A percentile compares a stretch with the other conserved stretches of the same genome.
phyloP scores from a whole-genome alignment of 2,329 filamentous ascomycete genomes.

The Cladosporium austrohemisphaericum region DNA sequence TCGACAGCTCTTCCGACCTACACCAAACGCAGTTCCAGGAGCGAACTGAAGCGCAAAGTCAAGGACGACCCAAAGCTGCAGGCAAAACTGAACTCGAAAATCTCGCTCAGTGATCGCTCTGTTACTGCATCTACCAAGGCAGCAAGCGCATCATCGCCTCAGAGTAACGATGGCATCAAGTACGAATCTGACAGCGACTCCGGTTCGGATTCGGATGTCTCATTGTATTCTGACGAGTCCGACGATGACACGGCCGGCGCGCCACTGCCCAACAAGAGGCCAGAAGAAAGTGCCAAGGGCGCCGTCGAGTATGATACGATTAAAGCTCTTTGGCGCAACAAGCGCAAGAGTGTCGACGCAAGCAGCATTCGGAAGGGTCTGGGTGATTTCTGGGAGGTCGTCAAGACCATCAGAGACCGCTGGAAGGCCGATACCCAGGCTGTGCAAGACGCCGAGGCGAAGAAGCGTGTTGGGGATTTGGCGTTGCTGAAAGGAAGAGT shows the following conservation, averaged over 20 bases:
- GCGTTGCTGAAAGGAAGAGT: conserved; percentile 55
- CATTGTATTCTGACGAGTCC: conserved; percentile 46
- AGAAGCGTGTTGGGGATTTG: conserved; percentile 53
- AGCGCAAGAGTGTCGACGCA: conserved; percentile 46
- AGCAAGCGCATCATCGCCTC: conserved; percentile 2
- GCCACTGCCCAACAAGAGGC: conserved; percentile 51
- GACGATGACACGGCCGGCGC: conserved; percentile 44
- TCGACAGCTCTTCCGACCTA: conserved; percentile 44
- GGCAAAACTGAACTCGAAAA: conserved; percentile 26
- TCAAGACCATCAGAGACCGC: conserved; percentile 57
- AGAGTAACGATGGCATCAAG: conserved; percentile 20
- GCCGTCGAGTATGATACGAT: conserved; percentile 58
- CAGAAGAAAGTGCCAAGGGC: conserved; percentile 46
- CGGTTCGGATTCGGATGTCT: conserved; percentile 46
- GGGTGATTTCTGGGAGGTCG: conserved; percentile 56
- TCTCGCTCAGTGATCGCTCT: background rate
- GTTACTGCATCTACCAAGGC: conserved; percentile 3
- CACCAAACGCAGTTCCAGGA: conserved; percentile 42
- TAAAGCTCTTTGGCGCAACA: conserved; percentile 58
- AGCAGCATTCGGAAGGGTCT: conserved; percentile 54
- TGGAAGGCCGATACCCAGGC: conserved; percentile 58
- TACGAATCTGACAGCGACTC: conserved; percentile 42
- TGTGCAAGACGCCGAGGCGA: conserved; percentile 56
- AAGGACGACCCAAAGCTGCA: conserved; percentile 41
- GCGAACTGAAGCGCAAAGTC: conserved; percentile 43